Conservation (phyloP, 192 early-diverging fungal genomes). For the Coemansia sp. region DNA sequence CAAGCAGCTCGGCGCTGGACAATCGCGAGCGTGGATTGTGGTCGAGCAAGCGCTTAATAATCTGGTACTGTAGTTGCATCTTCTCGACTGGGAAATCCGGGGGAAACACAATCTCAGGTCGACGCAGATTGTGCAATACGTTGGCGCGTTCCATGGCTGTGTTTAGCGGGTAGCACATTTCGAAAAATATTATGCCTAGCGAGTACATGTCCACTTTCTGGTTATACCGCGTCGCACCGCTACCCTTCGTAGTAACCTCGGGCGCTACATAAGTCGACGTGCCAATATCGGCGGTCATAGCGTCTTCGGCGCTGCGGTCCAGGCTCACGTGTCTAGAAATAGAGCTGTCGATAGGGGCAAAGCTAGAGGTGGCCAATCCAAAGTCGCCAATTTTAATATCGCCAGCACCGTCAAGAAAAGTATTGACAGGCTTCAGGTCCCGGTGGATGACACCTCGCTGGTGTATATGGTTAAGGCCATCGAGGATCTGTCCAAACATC, state of each 20-base stretch:
- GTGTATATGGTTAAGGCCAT: constrained; percentile 89
- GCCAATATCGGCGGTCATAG: constrained; percentile 81
- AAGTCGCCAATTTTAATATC: constrained; percentile 92
- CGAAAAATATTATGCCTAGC: constrained; percentile 91
- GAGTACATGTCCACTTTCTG: constrained; percentile 90
- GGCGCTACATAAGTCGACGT: constrained; percentile 89
- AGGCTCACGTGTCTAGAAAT: constrained; percentile 29
- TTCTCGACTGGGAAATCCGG: constrained; percentile 66
- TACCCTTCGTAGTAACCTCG: constrained; percentile 50
- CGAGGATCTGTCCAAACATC: constrained; percentile 86
- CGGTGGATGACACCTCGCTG: constrained; percentile 79
- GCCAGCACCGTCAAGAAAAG: constrained; percentile 60
- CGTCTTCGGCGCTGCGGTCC: constrained; percentile 57
- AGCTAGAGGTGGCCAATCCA: constrained; percentile 78
- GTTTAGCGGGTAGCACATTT: constrained; percentile 82
- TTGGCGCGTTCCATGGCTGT: constrained; percentile 88
- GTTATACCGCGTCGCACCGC: constrained; percentile 59
- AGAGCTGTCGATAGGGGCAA: constrained; percentile 36
- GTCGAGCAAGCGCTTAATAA: constrained; percentile 73
- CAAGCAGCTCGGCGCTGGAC: constrained; percentile 78
- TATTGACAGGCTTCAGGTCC: constrained; percentile 75
- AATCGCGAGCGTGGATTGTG: constrained; percentile 80
- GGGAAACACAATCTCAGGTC: constrained; percentile 48
- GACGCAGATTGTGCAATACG: constrained; percentile 66
- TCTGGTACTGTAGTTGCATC: constrained; percentile 66